Percentiles rank a stretch among this genome's conserved stretches.
phyloP scores from a whole-genome alignment of 2,329 filamentous ascomycete species.

The Clonostachys chloroleuca region DNA sequence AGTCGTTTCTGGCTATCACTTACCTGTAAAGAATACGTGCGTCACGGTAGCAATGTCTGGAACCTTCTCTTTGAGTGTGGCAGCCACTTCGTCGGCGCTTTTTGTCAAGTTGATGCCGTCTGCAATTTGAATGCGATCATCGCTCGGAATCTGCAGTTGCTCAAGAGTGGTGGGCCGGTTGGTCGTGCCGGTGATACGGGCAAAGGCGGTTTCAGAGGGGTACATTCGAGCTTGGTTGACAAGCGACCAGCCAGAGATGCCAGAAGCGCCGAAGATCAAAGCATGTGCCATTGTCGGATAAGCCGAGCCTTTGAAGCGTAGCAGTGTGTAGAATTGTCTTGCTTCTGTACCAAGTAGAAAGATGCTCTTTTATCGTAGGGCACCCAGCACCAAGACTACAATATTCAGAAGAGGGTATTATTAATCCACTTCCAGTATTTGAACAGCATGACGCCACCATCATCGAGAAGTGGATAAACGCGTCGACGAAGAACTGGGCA shows the following conservation, averaged over 20 bases:
- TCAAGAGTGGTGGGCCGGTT: slow-evolving; percentile 6
- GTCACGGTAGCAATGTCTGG: slow-evolving; percentile 5
- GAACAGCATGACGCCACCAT: too few species aligned
- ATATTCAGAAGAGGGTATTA: too few species aligned
- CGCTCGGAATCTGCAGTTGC: slow-evolving; percentile 1
- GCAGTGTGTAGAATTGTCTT: too few species aligned
- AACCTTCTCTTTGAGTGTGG: slow-evolving; percentile 2
- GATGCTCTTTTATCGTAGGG: too few species aligned
- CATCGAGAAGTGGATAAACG: too few species aligned
- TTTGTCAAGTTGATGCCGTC: slow-evolving; percentile 7
- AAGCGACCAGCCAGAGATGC: slow-evolving; percentile 10
- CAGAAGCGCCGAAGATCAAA: slow-evolving; percentile 8
- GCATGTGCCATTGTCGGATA: slow-evolving; percentile 6
- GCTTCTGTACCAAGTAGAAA: too few species aligned
- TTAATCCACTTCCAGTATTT: too few species aligned
- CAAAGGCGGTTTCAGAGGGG: slow-evolving; percentile 5
- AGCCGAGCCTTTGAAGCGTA: too few species aligned
- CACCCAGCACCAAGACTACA: too few species aligned
- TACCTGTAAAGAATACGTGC: slow-evolving; percentile 9
- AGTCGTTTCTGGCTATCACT: not conserved
- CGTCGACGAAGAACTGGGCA: too few species aligned
- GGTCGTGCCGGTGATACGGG: slow-evolving; percentile 8
- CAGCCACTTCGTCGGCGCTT: slow-evolving; percentile 1
- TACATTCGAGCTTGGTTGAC: slow-evolving; percentile 7
- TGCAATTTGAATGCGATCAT: slow-evolving; percentile 5